Base-by-base conservation (phyloP, 1,139 yeast genomes). In the Petasospora rhodanensis region DNA sequence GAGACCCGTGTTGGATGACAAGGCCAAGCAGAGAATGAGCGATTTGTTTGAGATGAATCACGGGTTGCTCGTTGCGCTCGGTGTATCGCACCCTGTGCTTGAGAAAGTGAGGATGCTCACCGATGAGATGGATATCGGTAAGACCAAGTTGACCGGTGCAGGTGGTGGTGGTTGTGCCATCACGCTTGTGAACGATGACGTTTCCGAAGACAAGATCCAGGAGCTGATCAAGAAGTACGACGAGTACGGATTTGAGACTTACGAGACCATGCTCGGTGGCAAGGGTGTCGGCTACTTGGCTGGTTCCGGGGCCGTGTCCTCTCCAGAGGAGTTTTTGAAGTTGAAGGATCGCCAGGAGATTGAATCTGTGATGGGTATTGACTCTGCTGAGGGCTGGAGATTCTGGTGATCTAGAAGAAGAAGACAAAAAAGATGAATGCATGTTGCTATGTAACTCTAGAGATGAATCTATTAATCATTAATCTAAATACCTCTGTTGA, bases 91-190 rank as follows among this genome's bases (percentile, higher is more conserved):
- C 56, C 95, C 96, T 5, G 69, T 81, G 14, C 66, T 91, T 39
- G 98, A 91, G 54, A 65, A 68, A 33, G 75, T 89, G 29, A 79
- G 77, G 47, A 62, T 73, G 16, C 64, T 77, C 14, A 72, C 84
- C 16, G 89, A 82, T 50, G 68, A 65, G 28, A 54, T 74, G 36
- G 54, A 64, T 2, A 60, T 91, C 22, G 99, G 99, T 6, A 79
- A 84, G 40, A 89, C 99, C 2, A 91, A 91, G 58, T 69, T 91
- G 40, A 91, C 98, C 0, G 99, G 99, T 26, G 98, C 98, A 0
- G 99, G 99, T 17, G 98, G 98, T 14, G 99, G 99, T 28, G 99
- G 99, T 1, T 91, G 99, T 64, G 95, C 96, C 14, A 81, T 93
- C 37, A 91, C 97, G 0, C 63, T 91, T 32, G 68, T 89, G 10